Percentiles rank a stretch among this genome's conserved stretches.
These are phyloP conservation scores for Lyophyllum semitale DNA, from an alignment of 768 basidiomycete genomes.

Conservation along the genomic window DNA sequence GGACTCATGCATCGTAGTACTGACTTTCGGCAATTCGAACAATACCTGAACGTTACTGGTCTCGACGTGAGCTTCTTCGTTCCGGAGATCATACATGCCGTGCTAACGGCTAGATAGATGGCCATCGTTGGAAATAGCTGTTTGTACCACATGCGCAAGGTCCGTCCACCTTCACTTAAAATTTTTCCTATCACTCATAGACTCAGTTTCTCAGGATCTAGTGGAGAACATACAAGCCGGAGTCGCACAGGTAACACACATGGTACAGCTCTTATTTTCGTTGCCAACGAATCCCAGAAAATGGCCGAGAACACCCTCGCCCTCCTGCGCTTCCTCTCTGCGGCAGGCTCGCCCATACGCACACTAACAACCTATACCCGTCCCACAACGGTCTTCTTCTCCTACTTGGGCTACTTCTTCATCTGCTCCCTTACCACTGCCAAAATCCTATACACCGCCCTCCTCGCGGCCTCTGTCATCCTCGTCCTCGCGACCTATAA, in stretches of 20 bases:
- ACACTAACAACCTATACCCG: conserved; percentile 51
- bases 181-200: no score
- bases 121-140: conserved; percentile 92
- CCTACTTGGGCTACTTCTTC: conserved; percentile 66
- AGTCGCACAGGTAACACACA: conserved; percentile 62
- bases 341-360: conserved; percentile 66
- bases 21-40: conserved; percentile 92
- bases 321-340: conserved; percentile 73
- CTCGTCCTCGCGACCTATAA: conserved; percentile 41
- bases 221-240: conserved; percentile 85
- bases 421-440: conserved; percentile 77
- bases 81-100: background rate
- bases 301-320: conserved; percentile 90
- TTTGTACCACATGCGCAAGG: conserved; percentile 91
- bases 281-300: conserved; percentile 53
- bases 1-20: conserved; percentile 53
- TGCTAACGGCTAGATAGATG: conserved; percentile 52
- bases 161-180: conserved; percentile 19
- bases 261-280: background rate
- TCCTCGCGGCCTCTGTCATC: conserved; percentile 47
- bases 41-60: conserved; percentile 88
- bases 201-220: conserved; percentile 56
- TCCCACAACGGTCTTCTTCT: conserved; percentile 78
- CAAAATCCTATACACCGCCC: conserved; percentile 56
- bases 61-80: conserved; percentile 64